phyloP scores from a whole-genome alignment of 2,329 filamentous ascomycete species.

The Lithohypha guttulata region DNA sequence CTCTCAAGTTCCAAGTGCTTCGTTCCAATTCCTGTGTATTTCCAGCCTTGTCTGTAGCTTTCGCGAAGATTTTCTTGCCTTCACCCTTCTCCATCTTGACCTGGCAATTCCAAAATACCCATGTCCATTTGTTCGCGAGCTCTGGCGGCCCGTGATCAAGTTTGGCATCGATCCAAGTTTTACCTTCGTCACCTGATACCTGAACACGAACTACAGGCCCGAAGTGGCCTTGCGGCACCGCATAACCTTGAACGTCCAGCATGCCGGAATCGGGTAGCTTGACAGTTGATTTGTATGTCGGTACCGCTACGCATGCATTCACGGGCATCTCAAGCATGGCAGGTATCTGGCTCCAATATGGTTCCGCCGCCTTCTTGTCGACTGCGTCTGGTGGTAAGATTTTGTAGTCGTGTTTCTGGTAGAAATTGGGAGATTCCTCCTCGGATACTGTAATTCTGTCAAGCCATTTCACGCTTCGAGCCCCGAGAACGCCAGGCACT shows the following conservation, averaged over 20 bases:
- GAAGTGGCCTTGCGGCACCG: conserved; percentile 42
- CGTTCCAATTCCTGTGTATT: conserved; percentile 38
- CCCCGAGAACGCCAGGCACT: conserved; percentile 44
- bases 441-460: conserved; percentile 43
- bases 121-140: conserved; percentile 40
- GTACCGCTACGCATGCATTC: conserved; percentile 44
- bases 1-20: conserved; percentile 48
- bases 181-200: conserved; percentile 40
- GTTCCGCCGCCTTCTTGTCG: conserved; percentile 38
- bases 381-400: conserved; percentile 43
- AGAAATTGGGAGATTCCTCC: conserved; percentile 43
- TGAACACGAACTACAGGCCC: conserved; percentile 46
- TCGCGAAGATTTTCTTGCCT: conserved; percentile 39
- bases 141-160: conserved; percentile 22
- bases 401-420: conserved; percentile 51
- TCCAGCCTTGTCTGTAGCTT: conserved; percentile 44
- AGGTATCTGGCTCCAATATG: conserved; percentile 41
- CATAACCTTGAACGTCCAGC: conserved; percentile 46
- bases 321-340: conserved; percentile 47
- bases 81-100: conserved; percentile 34
- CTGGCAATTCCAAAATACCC: conserved; percentile 44
- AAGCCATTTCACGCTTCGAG: conserved; percentile 47
- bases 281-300: conserved; percentile 36
- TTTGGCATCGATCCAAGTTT: conserved; percentile 41
- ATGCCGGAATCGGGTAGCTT: conserved; percentile 26